phyloP scores from a whole-genome alignment of 2,329 filamentous ascomycete species.

The Ophiostoma perfectum region DNA sequence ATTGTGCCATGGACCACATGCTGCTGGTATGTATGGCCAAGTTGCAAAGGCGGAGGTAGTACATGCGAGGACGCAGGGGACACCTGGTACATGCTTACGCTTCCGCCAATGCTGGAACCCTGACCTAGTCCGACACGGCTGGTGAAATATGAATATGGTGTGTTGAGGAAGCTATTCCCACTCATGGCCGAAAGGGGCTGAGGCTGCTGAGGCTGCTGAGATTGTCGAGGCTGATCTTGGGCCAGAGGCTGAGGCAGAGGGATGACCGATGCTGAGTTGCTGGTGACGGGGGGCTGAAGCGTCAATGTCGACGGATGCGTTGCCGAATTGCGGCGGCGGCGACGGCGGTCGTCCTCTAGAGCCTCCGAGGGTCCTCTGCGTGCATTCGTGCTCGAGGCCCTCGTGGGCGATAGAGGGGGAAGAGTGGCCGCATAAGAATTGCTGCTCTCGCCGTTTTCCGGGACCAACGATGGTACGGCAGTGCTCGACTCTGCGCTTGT shows the following conservation, averaged over 20 bases:
- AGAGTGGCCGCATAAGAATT: too few species aligned
- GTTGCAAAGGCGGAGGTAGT: not conserved
- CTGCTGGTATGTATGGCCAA: not conserved
- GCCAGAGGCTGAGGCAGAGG: too few species aligned
- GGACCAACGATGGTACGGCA: too few species aligned
- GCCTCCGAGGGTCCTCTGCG: not conserved
- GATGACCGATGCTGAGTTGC: not conserved
- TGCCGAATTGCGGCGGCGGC: not conserved
- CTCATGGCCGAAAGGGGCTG: not conserved
- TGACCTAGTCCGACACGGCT: too few species aligned
- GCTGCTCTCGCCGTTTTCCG: too few species aligned
- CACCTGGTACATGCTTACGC: not conserved
- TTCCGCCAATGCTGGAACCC: not conserved
- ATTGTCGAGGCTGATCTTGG: too few species aligned
- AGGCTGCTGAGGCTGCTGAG: too few species aligned
- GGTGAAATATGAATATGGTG: too few species aligned
- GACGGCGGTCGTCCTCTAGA: not conserved
- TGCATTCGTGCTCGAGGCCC: not conserved
- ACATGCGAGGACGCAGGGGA: not conserved
- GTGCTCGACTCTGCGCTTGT: too few species aligned
- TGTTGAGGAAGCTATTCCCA: too few species aligned
- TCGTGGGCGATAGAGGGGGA: not conserved
- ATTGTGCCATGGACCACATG: too few species aligned
- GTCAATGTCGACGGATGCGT: not conserved
- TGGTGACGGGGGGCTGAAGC: not conserved